Conservation (phyloP, 768 basidiomycete genomes). For the Tricholoma saponaceum region DNA sequence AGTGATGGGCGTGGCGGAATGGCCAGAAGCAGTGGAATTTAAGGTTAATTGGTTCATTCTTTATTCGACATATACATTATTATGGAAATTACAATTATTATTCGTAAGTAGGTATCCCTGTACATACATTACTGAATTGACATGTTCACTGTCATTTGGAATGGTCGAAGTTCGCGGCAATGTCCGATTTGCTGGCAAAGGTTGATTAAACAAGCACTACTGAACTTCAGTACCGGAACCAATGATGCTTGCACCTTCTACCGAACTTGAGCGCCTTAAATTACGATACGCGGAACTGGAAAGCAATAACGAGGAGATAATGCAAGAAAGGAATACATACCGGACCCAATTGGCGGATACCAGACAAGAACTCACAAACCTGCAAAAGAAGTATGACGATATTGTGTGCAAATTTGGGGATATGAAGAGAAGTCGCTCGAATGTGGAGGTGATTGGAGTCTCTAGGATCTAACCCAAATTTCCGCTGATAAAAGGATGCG, state of each 20-base stretch:
- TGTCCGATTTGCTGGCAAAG: no score
- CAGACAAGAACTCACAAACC: neutral
- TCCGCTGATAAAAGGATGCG: neutral
- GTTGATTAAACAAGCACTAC: no score
- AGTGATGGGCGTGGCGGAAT: conserved; percentile 23
- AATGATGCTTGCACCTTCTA: neutral
- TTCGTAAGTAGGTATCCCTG: no score
- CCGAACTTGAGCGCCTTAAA: neutral
- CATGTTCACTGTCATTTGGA: no score
- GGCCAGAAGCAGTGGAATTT: neutral
- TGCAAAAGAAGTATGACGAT: neutral
- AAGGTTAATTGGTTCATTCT: neutral
- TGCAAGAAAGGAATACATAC: neutral
- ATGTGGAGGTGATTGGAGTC: neutral
- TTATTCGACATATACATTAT: neutral
- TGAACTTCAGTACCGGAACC: no score
- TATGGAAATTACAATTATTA: neutral
- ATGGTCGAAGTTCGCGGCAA: no score
- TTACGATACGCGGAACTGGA: neutral
- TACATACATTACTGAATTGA: no score
- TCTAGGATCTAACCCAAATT: neutral
- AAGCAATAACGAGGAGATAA: neutral
- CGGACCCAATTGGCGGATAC: no score
- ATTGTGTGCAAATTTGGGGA: neutral
- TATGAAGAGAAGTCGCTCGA: neutral